Evolutionary conservation across 75 land plant genomes (phyloP).

Genomic region (Cunninghamia lanceolata): DNA sequence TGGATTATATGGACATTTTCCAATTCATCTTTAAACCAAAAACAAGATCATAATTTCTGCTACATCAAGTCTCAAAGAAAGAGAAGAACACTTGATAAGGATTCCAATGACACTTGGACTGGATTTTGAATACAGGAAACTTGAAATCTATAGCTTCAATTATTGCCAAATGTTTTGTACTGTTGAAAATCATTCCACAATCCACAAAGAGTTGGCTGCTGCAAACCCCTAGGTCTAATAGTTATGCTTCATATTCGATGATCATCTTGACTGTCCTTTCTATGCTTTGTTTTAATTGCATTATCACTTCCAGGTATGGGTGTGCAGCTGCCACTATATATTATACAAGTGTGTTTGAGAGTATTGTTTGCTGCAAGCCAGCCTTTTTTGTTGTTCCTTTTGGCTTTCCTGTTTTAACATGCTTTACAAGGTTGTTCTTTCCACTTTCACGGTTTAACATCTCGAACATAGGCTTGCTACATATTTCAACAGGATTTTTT

Average conservation of each 20-base stretch:
- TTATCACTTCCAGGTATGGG: not conserved
- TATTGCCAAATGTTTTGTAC: not conserved
- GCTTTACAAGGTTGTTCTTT: not conserved
- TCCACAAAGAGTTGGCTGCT: too few species aligned
- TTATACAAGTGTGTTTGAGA: not conserved
- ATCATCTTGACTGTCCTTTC: not conserved
- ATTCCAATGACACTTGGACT: not conserved
- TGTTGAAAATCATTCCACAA: not conserved
- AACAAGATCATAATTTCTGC: too few species aligned
- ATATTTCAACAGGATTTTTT: not conserved
- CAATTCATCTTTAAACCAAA: too few species aligned
- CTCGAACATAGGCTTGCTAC: not conserved
- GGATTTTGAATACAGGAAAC: not conserved
- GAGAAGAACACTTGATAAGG: not conserved
- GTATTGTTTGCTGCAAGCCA: not conserved
- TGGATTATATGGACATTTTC: too few species aligned
- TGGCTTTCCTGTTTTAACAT: not conserved
- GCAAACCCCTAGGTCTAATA: not conserved
- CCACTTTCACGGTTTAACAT: not conserved
- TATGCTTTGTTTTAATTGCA: not conserved
- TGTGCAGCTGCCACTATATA: not conserved
- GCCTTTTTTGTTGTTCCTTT: not conserved
- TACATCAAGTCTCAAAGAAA: not conserved
- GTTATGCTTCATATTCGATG: not conserved
- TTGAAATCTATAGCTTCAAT: not conserved